These are phyloP conservation scores for Penicillium vulpinum DNA, from an alignment of 2,329 filamentous ascomycete genomes.

Conservation along the genomic window DNA sequence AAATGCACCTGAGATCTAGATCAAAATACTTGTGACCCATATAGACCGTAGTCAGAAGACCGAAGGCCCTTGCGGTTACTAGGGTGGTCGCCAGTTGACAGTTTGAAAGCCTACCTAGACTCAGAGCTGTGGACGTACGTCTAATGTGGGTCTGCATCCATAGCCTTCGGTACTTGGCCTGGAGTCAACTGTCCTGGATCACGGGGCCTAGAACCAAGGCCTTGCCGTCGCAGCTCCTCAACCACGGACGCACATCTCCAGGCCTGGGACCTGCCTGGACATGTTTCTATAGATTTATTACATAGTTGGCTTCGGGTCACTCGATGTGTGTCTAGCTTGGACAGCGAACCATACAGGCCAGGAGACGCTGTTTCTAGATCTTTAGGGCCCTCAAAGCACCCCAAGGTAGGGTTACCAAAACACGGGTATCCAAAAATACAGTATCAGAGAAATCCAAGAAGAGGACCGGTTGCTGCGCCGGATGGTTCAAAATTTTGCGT, in stretches of 20 bases:
- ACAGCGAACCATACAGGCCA: too few relatives aligned
- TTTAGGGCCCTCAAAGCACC: neutral
- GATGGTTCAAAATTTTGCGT: neutral
- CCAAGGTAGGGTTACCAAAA: neutral
- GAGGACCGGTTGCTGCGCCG: neutral
- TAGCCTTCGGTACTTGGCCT: neutral
- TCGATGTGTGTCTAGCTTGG: too few relatives aligned
- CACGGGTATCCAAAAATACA: neutral
- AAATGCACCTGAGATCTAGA: neutral
- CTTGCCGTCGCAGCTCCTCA: neutral
- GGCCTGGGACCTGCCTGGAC: neutral
- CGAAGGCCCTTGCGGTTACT: neutral
- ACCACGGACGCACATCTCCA: neutral
- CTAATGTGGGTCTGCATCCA: slow-evolving; percentile 4
- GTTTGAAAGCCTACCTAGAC: slow-evolving; percentile 5
- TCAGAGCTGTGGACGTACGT: slow-evolving; percentile 9
- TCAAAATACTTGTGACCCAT: neutral
- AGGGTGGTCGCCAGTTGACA: slow-evolving; percentile 8
- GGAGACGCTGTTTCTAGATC: too few relatives aligned
- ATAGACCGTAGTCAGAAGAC: slow-evolving; percentile 5
- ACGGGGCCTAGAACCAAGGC: neutral
- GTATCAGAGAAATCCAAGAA: neutral
- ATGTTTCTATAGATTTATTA: too few relatives aligned
- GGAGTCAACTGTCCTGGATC: neutral
- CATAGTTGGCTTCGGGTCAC: too few relatives aligned